Evolutionary conservation across 2,329 filamentous ascomycete species (phyloP).

Genomic region (Talaromyces sp.): DNA sequence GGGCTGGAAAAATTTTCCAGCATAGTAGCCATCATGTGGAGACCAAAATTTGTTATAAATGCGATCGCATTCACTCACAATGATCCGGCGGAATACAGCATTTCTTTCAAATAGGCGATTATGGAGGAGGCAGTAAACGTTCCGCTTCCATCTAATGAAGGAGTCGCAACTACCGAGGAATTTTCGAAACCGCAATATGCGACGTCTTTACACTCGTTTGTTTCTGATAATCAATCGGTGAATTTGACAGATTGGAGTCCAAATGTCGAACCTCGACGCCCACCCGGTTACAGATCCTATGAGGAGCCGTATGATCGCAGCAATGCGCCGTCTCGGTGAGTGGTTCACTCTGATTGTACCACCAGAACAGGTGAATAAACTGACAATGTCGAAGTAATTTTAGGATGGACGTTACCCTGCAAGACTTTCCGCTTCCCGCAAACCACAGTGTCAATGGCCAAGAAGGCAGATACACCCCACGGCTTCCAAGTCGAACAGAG

Average conservation of each 20-base stretch:
- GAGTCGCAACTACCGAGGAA: not conserved
- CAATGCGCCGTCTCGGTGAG: slow-evolving; percentile 7
- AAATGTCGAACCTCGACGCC: not conserved
- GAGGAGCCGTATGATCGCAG: slow-evolving; percentile 8
- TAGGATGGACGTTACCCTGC: not conserved
- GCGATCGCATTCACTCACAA: not conserved
- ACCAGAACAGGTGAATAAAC: no score
- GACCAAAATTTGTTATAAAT: not conserved
- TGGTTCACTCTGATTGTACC: not conserved
- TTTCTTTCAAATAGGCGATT: not conserved
- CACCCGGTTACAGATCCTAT: not conserved
- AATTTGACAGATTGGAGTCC: slow-evolving; percentile 5
- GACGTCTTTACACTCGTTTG: slow-evolving; percentile 13
- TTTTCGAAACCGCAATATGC: not conserved
- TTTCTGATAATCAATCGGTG: slow-evolving; percentile 9
- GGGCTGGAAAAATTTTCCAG: not conserved
- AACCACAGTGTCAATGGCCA: not conserved
- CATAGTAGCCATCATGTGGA: no score
- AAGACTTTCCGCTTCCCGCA: slow-evolving; percentile 10
- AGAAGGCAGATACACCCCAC: not conserved
- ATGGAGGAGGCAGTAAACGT: slow-evolving; percentile 13
- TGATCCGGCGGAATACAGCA: not conserved
- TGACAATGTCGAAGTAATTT: no score
- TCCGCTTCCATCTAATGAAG: not conserved
- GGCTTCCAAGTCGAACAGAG: not conserved